Evolutionary conservation across 2,329 filamentous ascomycete species (phyloP).

Genomic region (Aspergillus sp.): DNA sequence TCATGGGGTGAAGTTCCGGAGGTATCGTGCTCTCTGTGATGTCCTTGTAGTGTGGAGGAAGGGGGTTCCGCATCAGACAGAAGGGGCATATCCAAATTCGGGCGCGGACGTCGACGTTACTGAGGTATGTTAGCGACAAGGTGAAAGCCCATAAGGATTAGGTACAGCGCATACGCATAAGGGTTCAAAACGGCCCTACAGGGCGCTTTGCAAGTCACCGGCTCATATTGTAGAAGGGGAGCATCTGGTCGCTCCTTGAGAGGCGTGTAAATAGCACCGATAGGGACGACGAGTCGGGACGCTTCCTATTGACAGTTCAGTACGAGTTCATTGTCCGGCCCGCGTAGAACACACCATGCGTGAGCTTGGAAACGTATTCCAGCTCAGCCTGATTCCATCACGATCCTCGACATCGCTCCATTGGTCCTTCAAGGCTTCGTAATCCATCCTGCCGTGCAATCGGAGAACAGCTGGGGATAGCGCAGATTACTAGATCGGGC

Average conservation of each 20-base stretch:
- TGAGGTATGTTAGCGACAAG: constrained; percentile 33
- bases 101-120: constrained; percentile 65
- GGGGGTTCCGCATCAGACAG: constrained; percentile 64
- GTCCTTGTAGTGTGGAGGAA: constrained; percentile 68
- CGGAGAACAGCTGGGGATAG: constrained; percentile 23
- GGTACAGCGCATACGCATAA: constrained; percentile 69
- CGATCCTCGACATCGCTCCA: constrained; percentile 96
- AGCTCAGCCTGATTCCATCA: constrained; percentile 93
- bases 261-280: constrained; percentile 92
- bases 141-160: background rate
- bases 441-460: constrained; percentile 67
- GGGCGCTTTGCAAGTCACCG: constrained; percentile 92
- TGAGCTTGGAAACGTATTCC: constrained; percentile 98
- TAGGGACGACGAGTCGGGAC: constrained; percentile 89
- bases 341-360: constrained; percentile 71
- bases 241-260: constrained; percentile 90
- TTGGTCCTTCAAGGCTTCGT: constrained; percentile 89
- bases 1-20: constrained; percentile 64
- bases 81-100: constrained; percentile 70
- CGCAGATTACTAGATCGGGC: constrained; percentile 14
- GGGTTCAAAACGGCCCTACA: constrained; percentile 96
- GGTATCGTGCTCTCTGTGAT: constrained; percentile 66
- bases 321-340: background rate
- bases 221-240: constrained; percentile 89
- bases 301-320: constrained; percentile 67